Evolutionary conservation across 208 protist species (phyloP).

Genomic region (Trypanosoma lewisi): DNA sequence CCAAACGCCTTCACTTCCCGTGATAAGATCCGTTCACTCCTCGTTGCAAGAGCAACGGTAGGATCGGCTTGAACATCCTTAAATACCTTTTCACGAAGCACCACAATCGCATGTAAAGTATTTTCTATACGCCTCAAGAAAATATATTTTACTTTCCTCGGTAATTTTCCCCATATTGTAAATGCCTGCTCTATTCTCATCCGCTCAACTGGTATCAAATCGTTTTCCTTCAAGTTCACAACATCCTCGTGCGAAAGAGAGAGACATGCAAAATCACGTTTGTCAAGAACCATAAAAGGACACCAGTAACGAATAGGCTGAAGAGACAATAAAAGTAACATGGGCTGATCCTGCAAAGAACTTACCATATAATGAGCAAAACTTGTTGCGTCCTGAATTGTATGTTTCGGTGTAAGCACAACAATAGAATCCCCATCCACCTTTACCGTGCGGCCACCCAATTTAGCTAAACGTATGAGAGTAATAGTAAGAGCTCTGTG

Average conservation of each 20-base stretch:
- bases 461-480: conserved; percentile 79
- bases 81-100: conserved; percentile 26
- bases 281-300: conserved; percentile 65
- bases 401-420: conserved; percentile 79
- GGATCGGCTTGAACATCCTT: conserved; percentile 48
- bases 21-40: conserved; percentile 50
- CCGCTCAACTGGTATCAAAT: conserved; percentile 23
- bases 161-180: conserved; percentile 50
- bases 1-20: conserved; percentile 35
- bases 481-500: conserved; percentile 79
- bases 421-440: conserved; percentile 69
- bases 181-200: conserved; percentile 44
- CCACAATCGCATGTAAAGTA: conserved; percentile 12
- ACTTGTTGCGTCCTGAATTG: conserved; percentile 69
- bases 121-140: conserved; percentile 33
- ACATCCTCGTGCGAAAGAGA: conserved; percentile 47
- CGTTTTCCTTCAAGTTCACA: conserved; percentile 18
- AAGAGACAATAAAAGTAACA: conserved; percentile 80
- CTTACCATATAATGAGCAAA: conserved; percentile 77
- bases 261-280: conserved; percentile 65
- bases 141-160: conserved; percentile 31
- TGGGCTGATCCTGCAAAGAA: conserved; percentile 85
- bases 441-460: conserved; percentile 81
- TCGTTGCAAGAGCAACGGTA: conserved; percentile 65
- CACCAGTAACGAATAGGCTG: conserved; percentile 81